Evolutionary conservation across 768 basidiomycete genomes (phyloP).

Genomic region (Podaxis carcinomalis): DNA sequence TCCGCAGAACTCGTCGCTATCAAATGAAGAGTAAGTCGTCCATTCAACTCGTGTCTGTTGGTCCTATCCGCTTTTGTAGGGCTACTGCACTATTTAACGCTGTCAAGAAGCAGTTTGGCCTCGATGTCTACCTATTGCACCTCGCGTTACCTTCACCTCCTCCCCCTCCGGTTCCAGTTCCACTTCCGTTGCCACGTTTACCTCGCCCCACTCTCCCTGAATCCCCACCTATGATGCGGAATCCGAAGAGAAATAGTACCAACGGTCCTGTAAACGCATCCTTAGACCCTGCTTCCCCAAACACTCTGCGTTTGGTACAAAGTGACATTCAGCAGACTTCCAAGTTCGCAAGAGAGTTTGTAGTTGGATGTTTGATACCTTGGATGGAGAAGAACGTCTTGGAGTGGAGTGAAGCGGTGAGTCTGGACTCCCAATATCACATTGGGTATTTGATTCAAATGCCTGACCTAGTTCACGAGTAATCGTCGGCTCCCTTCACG

Average conservation of each 20-base stretch:
- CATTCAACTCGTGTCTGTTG: constrained; percentile 1
- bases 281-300: constrained; percentile 22
- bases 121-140: constrained; percentile 69
- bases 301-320: constrained; percentile 56
- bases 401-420: constrained; percentile 89
- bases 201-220: constrained; percentile 45
- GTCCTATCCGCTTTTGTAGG: constrained; percentile 32
- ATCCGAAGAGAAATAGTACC: neutral
- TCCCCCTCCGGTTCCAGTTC: constrained; percentile 65
- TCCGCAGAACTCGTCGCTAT: constrained; percentile 60
- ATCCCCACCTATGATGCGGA: constrained; percentile 19
- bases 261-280: constrained; percentile 17
- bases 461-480: constrained; percentile 13
- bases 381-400: constrained; percentile 96
- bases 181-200: constrained; percentile 60
- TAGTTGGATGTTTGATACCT: constrained; percentile 84
- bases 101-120: constrained; percentile 81
- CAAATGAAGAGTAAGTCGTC: constrained; percentile 71
- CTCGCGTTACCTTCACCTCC: constrained; percentile 58
- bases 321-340: constrained; percentile 72
- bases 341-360: constrained; percentile 81
- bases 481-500: constrained; percentile 82
- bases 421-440: constrained; percentile 13
- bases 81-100: constrained; percentile 79
- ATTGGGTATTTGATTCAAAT: neutral